A percentile compares a stretch with the other conserved stretches of the same genome.
phyloP scores from a whole-genome alignment of 2,329 filamentous ascomycete genomes.

The Bipolaris bicolor region DNA sequence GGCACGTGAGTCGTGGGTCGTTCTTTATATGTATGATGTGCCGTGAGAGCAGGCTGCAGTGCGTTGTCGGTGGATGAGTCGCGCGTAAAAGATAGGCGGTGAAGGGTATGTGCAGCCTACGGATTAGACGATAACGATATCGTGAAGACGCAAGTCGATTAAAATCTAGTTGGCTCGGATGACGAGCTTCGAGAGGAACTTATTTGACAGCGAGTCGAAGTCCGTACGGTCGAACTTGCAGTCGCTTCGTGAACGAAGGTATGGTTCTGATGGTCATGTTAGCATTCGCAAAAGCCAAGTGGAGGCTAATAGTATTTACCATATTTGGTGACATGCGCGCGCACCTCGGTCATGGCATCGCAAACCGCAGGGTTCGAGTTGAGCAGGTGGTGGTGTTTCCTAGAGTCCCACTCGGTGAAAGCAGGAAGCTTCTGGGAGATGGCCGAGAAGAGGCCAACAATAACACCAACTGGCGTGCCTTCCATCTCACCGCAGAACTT shows the following conservation, averaged over 20 bases:
- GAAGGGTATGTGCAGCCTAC: constrained; percentile 23
- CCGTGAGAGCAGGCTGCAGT: constrained; percentile 35
- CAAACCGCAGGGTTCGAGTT: constrained; percentile 92
- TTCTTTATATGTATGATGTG: constrained; percentile 34
- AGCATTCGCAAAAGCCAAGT: constrained; percentile 41
- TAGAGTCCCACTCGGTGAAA: constrained; percentile 92
- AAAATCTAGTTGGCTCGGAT: constrained; percentile 80
- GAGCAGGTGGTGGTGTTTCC: constrained; percentile 86
- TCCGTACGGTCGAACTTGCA: constrained; percentile 88
- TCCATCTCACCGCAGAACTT: constrained; percentile 99
- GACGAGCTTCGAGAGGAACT: constrained; percentile 94
- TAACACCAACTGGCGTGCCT: constrained; percentile 91
- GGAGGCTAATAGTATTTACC: constrained; percentile 64
- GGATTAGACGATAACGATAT: constrained; percentile 18
- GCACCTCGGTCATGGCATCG: constrained; percentile 95
- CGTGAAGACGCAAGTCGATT: constrained; percentile 4
- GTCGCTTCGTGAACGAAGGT: constrained; percentile 78
- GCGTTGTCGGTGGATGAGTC: constrained; percentile 36
- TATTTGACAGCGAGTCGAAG: constrained; percentile 95
- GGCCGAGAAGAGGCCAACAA: constrained; percentile 94
- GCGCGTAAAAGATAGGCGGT: constrained; percentile 22
- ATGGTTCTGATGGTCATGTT: constrained; percentile 71
- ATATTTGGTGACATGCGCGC: constrained; percentile 89
- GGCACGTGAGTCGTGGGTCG: constrained; percentile 42
- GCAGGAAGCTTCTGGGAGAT: constrained; percentile 95